Percentiles rank a stretch among this genome's conserved stretches.
phyloP scores from a whole-genome alignment of 2,329 filamentous ascomycete genomes.

The Fusarium ramigenum region DNA sequence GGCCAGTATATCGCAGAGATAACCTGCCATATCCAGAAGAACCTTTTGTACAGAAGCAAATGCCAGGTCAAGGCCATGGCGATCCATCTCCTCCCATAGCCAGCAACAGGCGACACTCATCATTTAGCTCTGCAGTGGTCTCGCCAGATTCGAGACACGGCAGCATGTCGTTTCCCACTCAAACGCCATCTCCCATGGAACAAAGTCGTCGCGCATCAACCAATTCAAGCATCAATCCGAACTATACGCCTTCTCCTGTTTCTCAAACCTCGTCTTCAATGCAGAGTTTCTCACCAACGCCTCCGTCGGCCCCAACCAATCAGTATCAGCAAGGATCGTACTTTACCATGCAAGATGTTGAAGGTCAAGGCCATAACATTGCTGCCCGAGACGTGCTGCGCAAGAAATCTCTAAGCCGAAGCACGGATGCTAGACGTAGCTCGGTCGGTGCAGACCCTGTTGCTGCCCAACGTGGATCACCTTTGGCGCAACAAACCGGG shows the following conservation, averaged over 20 bases:
- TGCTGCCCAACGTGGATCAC: conserved; percentile 17
- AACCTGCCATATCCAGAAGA: conserved; percentile 26
- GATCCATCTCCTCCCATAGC: background rate
- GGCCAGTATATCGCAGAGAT: background rate
- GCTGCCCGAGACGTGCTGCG: conserved; percentile 37
- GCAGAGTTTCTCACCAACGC: conserved; percentile 26
- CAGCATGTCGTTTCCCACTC: conserved; percentile 39
- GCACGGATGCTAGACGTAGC: conserved; percentile 33
- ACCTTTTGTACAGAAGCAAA: conserved; percentile 1
- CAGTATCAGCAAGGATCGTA: conserved; percentile 34
- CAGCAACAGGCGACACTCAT: conserved; percentile 40
- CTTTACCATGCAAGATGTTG: conserved; percentile 28
- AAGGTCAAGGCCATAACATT: conserved; percentile 33
- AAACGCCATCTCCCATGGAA: conserved; percentile 46
- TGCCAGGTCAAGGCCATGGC: background rate
- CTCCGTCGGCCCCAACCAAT: conserved; percentile 20
- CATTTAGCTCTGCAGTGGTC: conserved; percentile 37
- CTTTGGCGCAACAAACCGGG: conserved; percentile 8
- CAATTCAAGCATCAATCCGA: conserved; percentile 31
- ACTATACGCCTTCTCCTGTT: conserved; percentile 39
- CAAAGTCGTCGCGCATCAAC: conserved; percentile 27
- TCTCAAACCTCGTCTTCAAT: conserved; percentile 32
- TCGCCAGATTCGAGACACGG: conserved; percentile 43
- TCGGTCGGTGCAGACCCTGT: conserved; percentile 33
- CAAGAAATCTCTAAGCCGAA: conserved; percentile 35